A percentile compares a stretch with the other conserved stretches of the same genome.
Evolutionary conservation across 306 rosid species (phyloP).

Genomic region (Arachis stenosperma): DNA sequence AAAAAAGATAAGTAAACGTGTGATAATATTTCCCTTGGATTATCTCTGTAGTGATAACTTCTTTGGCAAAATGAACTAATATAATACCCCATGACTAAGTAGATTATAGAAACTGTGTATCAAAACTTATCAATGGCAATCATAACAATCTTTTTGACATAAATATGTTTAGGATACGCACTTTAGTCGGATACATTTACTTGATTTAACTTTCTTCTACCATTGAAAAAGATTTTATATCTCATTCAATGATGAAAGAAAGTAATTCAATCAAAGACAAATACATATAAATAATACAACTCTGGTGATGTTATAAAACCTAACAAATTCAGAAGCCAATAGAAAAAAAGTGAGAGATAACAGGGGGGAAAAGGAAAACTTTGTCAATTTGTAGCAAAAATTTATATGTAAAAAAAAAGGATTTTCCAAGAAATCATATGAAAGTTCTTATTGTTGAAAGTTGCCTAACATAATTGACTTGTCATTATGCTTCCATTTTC

Average conservation of each 20-base stretch:
- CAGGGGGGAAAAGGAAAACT: no score
- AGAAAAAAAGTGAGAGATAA: not conserved
- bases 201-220: no score
- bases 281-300: no score
- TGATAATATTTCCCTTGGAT: not conserved
- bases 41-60: not conserved
- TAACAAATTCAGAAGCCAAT: no score
- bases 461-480: not conserved
- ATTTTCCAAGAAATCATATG: not conserved
- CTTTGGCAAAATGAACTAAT: not conserved
- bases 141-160: not conserved
- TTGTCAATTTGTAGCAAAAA: not conserved
- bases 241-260: no score
- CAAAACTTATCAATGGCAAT: not conserved
- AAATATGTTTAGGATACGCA: not conserved
- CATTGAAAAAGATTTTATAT: no score
- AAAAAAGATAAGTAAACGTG: not conserved
- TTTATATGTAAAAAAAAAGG: not conserved
- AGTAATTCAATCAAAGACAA: no score
- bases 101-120: not conserved
- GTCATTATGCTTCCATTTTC: slow-evolving; percentile 12
- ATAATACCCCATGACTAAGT: not conserved
- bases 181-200: no score
- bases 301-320: no score
- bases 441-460: not conserved